Evolutionary conservation across 1,284 basidiomycete genomes (phyloP), one percentile per base, ranked within the genome.

Genomic region (Austropuccinia psidii): DNA sequence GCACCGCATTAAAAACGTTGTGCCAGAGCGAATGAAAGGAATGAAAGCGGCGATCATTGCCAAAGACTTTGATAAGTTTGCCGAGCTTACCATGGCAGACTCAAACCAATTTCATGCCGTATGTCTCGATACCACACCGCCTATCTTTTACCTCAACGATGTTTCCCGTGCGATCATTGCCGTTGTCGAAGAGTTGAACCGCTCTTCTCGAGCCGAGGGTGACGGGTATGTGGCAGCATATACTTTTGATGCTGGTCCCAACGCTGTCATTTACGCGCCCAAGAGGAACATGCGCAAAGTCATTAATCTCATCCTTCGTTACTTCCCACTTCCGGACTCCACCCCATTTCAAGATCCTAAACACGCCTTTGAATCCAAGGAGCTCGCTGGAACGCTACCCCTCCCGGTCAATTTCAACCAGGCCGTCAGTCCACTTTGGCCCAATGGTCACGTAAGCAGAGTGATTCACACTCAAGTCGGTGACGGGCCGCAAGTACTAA

Each of bases 71-170:
- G 87, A 93, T 79, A 79, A 86, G 0, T 98, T 98, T 78, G 94
- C 93, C 1, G 83, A 84, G 67, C 87, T 97, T 81, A 98, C 95
- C 37, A 98, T 98, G 92, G 87, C 87, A 75, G 95, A 99, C 82
- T 95, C 92, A 75, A 99, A 97, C 84, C 90, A 92, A 83, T 99
- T 99, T 87, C 95, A 99, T 81, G 94, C 95, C 29, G 92, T 96
- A 77, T 91, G 90, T 75, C 88, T 98, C 77, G 96, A 99, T 83
- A 98, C 95, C 0, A 86, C 89, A 58, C 96, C 95, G 0, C 96
- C 95, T 57, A 98, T 98, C 83, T 98, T 98, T 82, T 98, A 99
- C 85, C 89, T 99, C 87, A 98, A 98, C 84, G 95, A 99, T 82
- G 91, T 94, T 77, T 90, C 88, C 76, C 86, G 89, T 35, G 82